Base-by-base conservation (phyloP, 805 yeast species). In the Candida suzukii region DNA sequence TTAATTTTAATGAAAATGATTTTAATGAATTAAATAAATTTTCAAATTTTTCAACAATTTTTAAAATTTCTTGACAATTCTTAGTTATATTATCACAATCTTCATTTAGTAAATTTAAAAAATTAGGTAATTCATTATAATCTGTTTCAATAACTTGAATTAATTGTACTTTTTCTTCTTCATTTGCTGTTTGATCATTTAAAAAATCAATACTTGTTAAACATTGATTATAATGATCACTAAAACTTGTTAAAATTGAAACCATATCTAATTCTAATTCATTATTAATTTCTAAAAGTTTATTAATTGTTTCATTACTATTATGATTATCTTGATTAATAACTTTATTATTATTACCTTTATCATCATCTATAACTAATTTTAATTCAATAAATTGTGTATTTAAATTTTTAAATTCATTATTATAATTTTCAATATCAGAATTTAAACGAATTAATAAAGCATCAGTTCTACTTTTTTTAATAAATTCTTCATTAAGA, bases 201-300 rank as follows among this genome's bases (percentile, higher is more conserved):
- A 71, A 60, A 7, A 66, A 45, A 4, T 61, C 60, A 3, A 64
- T 53, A 10, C 76, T 83, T 45, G 73, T 63, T 12, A 64, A 50
- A 49, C 95, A 84, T 54, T 85, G 88, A 58, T 88, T 96, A 52
- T 80, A 87, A 61, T 88, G 96, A 41, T 76, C 76, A 11, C 95
- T 82, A 37, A 88, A 64, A 52, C 88, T 76, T 42, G 78, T 80
- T 27, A 90, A 63, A 16, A 83, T 66, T 2, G 73, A 70, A 1
- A 86, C 95, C 60, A 87, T 69, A 40, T 83, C 93, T 43, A 71
- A 69, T 41, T 87, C 95, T 38, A 78, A 53, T 2, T 67, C 64
- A 14, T 61, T 51, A 45, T 74, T 77, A 40, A 73, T 76, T 2
- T 52, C 53, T 18, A 67, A 39, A 7, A 61, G 42, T 18, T 46